Evolutionary conservation across 495 filamentous ascomycete genomes (phyloP).

Genomic region (Rhypophila decipiens): DNA sequence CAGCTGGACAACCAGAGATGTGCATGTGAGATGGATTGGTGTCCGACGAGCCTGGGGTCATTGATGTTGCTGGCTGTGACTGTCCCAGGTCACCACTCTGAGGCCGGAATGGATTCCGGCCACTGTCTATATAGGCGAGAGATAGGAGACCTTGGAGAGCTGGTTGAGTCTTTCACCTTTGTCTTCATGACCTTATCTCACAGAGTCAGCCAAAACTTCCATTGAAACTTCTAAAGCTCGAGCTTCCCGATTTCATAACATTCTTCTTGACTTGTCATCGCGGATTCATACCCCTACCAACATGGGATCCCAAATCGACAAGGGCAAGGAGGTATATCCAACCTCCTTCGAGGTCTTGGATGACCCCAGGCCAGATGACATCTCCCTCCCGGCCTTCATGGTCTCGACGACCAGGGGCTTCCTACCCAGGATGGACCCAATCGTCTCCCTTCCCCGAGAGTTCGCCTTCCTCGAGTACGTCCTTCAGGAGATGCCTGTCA

Average conservation of each 20-base stretch:
- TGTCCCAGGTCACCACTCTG: slow-evolving; percentile 1
- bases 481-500: slow-evolving; percentile 67
- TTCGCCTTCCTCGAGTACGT: slow-evolving; percentile 65
- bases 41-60: too few relatives aligned
- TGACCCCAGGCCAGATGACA: slow-evolving; percentile 34
- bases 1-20: not conserved
- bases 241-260: too few relatives aligned
- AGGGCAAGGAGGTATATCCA: slow-evolving; percentile 12
- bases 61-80: too few relatives aligned
- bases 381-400: slow-evolving; percentile 71
- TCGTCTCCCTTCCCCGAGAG: slow-evolving; percentile 55
- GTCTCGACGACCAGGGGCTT: slow-evolving; percentile 81
- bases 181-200: not conserved
- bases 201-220: not conserved
- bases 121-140: slow-evolving; percentile 51
- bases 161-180: slow-evolving; percentile 6
- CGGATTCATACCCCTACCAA: not conserved
- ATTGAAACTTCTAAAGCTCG: too few relatives aligned
- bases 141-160: slow-evolving; percentile 28
- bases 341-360: slow-evolving; percentile 32
- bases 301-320: slow-evolving; percentile 32
- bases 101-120: slow-evolving; percentile 62
- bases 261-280: too few relatives aligned
- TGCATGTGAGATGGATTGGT: not conserved
- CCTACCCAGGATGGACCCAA: slow-evolving; percentile 58